Conservation (phyloP, 768 basidiomycete genomes). For the Galerina sulciceps region DNA sequence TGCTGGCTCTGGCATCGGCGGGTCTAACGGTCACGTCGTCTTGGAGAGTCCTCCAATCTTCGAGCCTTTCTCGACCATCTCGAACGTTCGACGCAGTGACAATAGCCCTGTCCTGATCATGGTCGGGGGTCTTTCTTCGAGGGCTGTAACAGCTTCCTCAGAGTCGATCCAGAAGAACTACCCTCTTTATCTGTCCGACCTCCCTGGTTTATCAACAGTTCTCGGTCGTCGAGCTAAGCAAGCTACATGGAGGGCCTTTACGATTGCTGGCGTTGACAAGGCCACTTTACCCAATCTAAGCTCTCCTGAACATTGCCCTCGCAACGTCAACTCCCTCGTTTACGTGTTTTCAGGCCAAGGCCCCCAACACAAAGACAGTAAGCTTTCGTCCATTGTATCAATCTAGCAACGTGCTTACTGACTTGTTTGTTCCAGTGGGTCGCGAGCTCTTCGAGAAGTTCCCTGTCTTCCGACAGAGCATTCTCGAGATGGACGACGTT, state of each 20-base stretch:
- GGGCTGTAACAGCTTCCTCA: constrained; percentile 8
- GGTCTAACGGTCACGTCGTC: constrained; percentile 45
- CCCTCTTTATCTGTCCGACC: constrained; percentile 4
- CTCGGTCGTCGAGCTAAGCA: constrained; percentile 35
- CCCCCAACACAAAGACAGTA: constrained; percentile 30
- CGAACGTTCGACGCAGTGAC: background rate
- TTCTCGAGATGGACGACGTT: constrained; percentile 40
- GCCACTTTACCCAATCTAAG: constrained; percentile 28
- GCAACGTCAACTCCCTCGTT: constrained; percentile 31
- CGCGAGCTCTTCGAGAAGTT: constrained; percentile 32
- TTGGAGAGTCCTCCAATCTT: constrained; percentile 36
- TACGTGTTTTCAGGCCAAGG: constrained; percentile 34
- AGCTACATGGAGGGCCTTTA: constrained; percentile 35
- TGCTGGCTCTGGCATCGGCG: constrained; percentile 48
- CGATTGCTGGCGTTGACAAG: constrained; percentile 37
- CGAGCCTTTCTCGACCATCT: background rate
- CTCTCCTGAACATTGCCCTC: constrained; percentile 29
- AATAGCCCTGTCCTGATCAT: constrained; percentile 32
- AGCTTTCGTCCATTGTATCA: constrained; percentile 10
- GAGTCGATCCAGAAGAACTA: constrained; percentile 10
- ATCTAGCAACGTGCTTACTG: background rate
- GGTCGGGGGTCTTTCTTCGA: constrained; percentile 40
- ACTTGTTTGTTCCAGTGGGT: constrained; percentile 26
- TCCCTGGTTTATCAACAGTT: constrained; percentile 16
- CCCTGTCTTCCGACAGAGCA: constrained; percentile 39